Conservation (phyloP, 176 grass and related monocot genomes). For the Saccharum spontaneum region DNA sequence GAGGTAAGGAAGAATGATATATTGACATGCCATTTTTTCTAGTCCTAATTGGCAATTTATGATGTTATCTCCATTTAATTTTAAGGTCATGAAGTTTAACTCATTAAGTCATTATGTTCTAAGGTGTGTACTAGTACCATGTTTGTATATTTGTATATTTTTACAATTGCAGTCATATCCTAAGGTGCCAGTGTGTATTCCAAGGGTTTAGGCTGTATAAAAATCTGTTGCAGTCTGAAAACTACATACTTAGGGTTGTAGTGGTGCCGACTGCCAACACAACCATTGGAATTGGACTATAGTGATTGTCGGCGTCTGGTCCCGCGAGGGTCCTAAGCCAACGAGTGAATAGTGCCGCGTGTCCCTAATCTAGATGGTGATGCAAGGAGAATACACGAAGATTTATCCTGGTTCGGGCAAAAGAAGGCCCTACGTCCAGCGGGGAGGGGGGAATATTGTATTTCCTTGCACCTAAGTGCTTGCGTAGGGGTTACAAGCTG, state of each 20-base stretch:
- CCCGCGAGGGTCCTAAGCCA: no score
- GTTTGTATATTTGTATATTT: conserved; percentile 2
- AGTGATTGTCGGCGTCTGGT: background rate
- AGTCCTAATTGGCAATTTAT: conserved; percentile 21
- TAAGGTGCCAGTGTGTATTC: conserved; percentile 8
- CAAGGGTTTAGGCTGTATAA: background rate
- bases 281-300: background rate
- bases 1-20: conserved; percentile 34
- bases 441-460: no score
- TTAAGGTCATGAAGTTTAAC: conserved; percentile 1
- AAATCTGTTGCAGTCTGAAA: background rate
- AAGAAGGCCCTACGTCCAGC: no score
- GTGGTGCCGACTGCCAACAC: background rate
- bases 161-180: background rate
- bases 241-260: background rate
- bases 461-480: no score
- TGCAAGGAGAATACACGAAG: no score
- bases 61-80: background rate
- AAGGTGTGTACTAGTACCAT: background rate
- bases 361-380: no score
- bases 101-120: background rate
- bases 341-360: no score
- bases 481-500: no score
- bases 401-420: no score
- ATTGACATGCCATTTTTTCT: conserved; percentile 15